These are phyloP conservation scores for Cytospora piceae DNA, from an alignment of 2,329 filamentous ascomycete genomes.

Conservation along the genomic window DNA sequence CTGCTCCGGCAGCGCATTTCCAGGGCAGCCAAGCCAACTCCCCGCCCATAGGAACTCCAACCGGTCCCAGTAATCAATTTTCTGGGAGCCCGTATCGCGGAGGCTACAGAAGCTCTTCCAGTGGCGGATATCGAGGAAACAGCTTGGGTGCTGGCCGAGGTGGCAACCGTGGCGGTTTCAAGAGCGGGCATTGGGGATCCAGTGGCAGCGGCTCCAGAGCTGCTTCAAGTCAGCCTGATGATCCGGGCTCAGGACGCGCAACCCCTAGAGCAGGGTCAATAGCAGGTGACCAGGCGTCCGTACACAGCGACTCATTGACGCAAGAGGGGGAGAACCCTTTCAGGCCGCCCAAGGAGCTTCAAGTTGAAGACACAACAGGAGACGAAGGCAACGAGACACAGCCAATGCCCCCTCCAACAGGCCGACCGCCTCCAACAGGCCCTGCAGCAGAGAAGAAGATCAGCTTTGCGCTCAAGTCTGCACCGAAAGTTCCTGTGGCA, in stretches of 20 bases:
- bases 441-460: slow-evolving; percentile 70
- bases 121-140: slow-evolving; percentile 61
- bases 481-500: slow-evolving; percentile 60
- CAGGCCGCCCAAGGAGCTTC: slow-evolving; percentile 65
- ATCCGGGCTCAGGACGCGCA: slow-evolving; percentile 35
- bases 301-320: slow-evolving; percentile 43
- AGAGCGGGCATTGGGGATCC: slow-evolving; percentile 72
- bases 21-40: slow-evolving; percentile 52
- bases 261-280: slow-evolving; percentile 32
- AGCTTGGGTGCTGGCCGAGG: slow-evolving; percentile 56
- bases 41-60: slow-evolving; percentile 59
- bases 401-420: slow-evolving; percentile 57
- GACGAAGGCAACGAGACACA: slow-evolving; percentile 52
- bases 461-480: slow-evolving; percentile 89
- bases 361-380: slow-evolving; percentile 63
- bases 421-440: slow-evolving; percentile 56
- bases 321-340: slow-evolving; percentile 63
- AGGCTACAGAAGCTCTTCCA: slow-evolving; percentile 51
- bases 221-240: slow-evolving; percentile 36
- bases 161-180: slow-evolving; percentile 63
- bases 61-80: slow-evolving; percentile 60
- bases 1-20: slow-evolving; percentile 55
- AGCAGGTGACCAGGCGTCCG: slow-evolving; percentile 21
- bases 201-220: slow-evolving; percentile 45
- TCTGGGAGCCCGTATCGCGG: slow-evolving; percentile 51